Conservation (phyloP, 192 early-diverging fungal genomes). For the Funneliformis mosseae region DNA sequence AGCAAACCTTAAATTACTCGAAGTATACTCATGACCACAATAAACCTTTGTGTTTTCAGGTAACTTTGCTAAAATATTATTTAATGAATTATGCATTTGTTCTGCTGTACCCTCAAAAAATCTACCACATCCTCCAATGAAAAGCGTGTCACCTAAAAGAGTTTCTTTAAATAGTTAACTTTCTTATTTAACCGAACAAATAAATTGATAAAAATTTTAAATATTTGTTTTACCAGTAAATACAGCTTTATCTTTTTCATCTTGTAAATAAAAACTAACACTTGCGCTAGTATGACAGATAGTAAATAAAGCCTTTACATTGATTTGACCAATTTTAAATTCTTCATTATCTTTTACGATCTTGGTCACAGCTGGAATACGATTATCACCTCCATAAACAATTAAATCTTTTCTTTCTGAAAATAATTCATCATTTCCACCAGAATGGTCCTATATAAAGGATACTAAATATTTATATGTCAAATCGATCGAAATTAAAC, state of each 20-base stretch:
- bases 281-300: conserved; percentile 87
- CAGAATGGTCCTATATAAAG: conserved; percentile 73
- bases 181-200: background rate
- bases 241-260: conserved; percentile 67
- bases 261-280: conserved; percentile 80
- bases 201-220: background rate
- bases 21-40: conserved; percentile 94
- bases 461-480: background rate
- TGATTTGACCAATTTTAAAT: conserved; percentile 75
- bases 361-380: conserved; percentile 79
- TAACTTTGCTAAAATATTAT: conserved; percentile 64
- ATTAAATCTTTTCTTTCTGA: conserved; percentile 57
- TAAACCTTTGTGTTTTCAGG: conserved; percentile 85
- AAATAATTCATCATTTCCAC: conserved; percentile 71
- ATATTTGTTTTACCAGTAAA: conserved; percentile 88
- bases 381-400: conserved; percentile 86
- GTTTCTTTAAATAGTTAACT: too few species aligned
- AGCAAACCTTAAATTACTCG: conserved; percentile 75
- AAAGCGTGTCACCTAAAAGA: conserved; percentile 33
- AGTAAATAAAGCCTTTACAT: conserved; percentile 74
- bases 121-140: conserved; percentile 74
- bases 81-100: conserved; percentile 84
- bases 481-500: background rate
- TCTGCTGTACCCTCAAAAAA: conserved; percentile 91
- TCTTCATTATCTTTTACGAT: conserved; percentile 70